Percentiles rank a stretch among this genome's conserved stretches.
phyloP scores from a whole-genome alignment of 352 stramenopile species.

The Globisporangium uncinulatum region DNA sequence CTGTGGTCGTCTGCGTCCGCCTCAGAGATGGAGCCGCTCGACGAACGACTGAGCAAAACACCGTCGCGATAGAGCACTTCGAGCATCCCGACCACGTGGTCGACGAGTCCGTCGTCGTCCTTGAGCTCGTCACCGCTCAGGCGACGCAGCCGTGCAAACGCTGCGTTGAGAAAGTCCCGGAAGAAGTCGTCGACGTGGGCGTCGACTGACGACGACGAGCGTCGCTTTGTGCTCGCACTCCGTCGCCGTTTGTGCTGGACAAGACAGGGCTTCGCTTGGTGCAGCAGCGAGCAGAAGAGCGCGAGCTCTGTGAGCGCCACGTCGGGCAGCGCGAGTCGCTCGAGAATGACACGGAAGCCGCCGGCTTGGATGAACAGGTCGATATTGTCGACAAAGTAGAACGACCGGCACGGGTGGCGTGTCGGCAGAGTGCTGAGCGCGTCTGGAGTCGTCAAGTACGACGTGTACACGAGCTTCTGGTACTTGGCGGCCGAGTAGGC shows the following conservation, averaged over 20 bases:
- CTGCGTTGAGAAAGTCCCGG: slow-evolving; percentile 66
- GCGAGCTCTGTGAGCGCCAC: slow-evolving; percentile 54
- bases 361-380: slow-evolving; percentile 82
- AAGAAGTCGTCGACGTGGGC: slow-evolving; percentile 72
- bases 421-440: slow-evolving; percentile 44
- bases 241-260: slow-evolving; percentile 48
- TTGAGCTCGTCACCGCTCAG: slow-evolving; percentile 74
- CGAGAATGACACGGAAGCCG: slow-evolving; percentile 66
- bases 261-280: slow-evolving; percentile 72
- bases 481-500: slow-evolving; percentile 50
- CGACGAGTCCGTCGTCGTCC: slow-evolving; percentile 73
- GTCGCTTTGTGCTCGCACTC: slow-evolving; percentile 28
- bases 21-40: slow-evolving; percentile 8
- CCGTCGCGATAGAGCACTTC: slow-evolving; percentile 70
- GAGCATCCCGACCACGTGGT: slow-evolving; percentile 63
- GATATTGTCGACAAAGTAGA: slow-evolving; percentile 81
- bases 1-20: slow-evolving; percentile 15
- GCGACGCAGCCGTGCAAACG: slow-evolving; percentile 55
- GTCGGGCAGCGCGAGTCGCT: slow-evolving; percentile 39
- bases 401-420: slow-evolving; percentile 67
- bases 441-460: slow-evolving; percentile 61
- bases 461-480: slow-evolving; percentile 67
- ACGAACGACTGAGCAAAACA: slow-evolving; percentile 33
- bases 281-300: slow-evolving; percentile 62
- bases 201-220: slow-evolving; percentile 13